Evolutionary conservation across 208 protist genomes (phyloP).

Genomic region (Acanthamoeba rhysodes): DNA sequence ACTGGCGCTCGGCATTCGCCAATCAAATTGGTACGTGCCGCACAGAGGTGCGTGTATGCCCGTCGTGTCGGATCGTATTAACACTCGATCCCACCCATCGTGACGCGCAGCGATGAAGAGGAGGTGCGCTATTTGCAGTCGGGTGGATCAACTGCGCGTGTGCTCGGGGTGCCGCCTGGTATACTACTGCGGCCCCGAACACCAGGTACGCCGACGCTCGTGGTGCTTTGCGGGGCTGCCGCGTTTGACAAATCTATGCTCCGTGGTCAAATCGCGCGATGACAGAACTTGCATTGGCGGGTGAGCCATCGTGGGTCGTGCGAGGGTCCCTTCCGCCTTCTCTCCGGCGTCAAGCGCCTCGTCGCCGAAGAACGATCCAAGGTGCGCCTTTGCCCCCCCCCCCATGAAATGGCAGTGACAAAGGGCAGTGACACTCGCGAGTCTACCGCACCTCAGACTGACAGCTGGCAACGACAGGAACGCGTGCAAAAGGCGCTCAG

Average conservation of each 20-base stretch:
- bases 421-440: too few species aligned
- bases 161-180: conserved; percentile 24
- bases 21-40: neutral
- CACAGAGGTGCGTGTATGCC: neutral
- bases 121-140: conserved; percentile 1
- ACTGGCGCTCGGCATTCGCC: conserved; percentile 5
- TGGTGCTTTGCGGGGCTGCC: neutral
- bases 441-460: neutral
- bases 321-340: conserved; percentile 13
- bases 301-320: neutral
- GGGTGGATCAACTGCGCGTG: neutral
- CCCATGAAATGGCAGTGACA: neutral
- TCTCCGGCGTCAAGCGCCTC: neutral
- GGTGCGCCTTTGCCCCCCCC: neutral
- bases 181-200: neutral
- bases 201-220: neutral
- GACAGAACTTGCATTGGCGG: neutral
- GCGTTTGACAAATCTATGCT: too few species aligned
- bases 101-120: neutral
- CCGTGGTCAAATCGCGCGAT: too few species aligned
- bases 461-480: neutral
- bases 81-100: neutral
- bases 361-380: neutral
- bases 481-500: neutral
- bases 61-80: neutral